Evolutionary conservation across 2,329 filamentous ascomycete genomes (phyloP), one percentile per base, ranked within the genome.

Genomic region (Diaporthe australafricana): DNA sequence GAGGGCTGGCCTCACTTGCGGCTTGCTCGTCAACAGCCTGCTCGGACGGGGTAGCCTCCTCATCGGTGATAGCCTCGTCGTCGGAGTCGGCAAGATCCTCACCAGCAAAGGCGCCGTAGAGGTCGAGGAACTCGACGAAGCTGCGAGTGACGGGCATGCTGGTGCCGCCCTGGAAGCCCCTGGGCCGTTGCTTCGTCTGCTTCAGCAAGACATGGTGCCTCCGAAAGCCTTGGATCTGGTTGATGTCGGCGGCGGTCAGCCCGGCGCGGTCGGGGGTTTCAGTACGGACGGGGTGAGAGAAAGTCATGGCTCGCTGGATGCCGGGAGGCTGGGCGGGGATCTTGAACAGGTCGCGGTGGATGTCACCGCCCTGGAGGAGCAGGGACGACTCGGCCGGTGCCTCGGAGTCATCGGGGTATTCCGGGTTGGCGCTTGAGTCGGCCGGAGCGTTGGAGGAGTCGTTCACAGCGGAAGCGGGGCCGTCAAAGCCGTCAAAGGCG

Each of bases 341-440:
- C 78, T 90, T 92, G 86, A 93, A 95, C 42, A 95, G 87, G 77
- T 94, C 92, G 42, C 93, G 90, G 79, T 95, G 93, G 27, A 95
- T 92, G 77, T 95, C 93, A 50, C 93, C 93, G 66, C 93, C 93
- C 77, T 93, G 92, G 3, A 95, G 85, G 72, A 86, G 89, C 68
- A 95, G 83, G 0, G 93, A 95, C 1, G 92, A 94, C 72, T 92
- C 89, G 55, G 81, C 80, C 30, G 76, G 75, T 11, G 76, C 73
- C 2, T 75, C 67, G 25, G 38, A 11, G 11, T 67, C 32, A 9
- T 69, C 67, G 16, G 67, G 53, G 22, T 40, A 22, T 12, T 52
- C 67, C 27, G 45, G 53, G 11, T 16, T 17, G 9, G 42, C 38
- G 16, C 3, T 14, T 12, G 67, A 11, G 20, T 11, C 60, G 77